Evolutionary conservation across 306 rosid genomes (phyloP).

Genomic region (Lablab purpureus): DNA sequence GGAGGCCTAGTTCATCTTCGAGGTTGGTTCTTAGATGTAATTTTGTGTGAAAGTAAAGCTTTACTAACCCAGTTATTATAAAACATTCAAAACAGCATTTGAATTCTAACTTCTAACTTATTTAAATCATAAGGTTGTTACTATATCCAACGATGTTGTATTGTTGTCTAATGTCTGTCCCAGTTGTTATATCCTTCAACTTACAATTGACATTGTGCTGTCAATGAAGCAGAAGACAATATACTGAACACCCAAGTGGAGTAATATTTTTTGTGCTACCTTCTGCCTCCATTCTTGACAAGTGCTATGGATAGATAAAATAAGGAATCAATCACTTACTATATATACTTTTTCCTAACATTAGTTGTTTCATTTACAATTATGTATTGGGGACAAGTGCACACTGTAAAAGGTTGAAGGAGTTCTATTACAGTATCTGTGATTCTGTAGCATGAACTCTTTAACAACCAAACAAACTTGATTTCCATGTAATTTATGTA

Average conservation of each 20-base stretch:
- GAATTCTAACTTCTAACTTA: constrained; percentile 1
- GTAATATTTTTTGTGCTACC: neutral
- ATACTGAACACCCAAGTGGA: neutral
- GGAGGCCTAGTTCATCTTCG: constrained; percentile 86
- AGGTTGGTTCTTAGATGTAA: constrained; percentile 59
- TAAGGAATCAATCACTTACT: constrained; percentile 2
- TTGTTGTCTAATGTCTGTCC: neutral
- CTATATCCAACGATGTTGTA: neutral
- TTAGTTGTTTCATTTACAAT: constrained; percentile 21
- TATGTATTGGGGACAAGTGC: constrained; percentile 14
- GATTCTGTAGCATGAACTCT: constrained; percentile 11
- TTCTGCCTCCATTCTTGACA: neutral
- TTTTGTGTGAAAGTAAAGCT: constrained; percentile 17
- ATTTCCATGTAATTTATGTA: constrained; percentile 20
- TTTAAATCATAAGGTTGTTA: constrained; percentile 14
- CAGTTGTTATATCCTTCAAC: constrained; percentile 15
- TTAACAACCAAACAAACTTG: constrained; percentile 26
- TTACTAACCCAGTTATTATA: neutral
- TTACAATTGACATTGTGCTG: constrained; percentile 15
- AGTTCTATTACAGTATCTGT: constrained; percentile 21
- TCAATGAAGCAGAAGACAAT: constrained; percentile 19
- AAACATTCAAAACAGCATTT: neutral
- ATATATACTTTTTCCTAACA: constrained; percentile 16
- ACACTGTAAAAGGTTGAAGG: constrained; percentile 8
- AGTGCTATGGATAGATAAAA: constrained; percentile 19